Evolutionary conservation across 2,329 filamentous ascomycete genomes (phyloP).

Genomic region (Stachybotrys chlorohalonatus): DNA sequence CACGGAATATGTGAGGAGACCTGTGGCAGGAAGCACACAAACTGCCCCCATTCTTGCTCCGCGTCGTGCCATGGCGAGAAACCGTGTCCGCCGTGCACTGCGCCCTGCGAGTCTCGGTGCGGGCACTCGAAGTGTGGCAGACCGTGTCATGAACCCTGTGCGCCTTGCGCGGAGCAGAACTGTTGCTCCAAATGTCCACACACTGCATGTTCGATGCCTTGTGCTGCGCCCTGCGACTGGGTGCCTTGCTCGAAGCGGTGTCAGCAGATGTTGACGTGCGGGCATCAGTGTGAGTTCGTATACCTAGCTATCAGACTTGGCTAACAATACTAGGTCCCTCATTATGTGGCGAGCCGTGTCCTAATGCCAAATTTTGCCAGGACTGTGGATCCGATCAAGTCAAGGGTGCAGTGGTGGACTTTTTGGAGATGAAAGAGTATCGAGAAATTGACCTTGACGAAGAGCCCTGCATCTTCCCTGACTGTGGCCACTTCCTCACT

Average conservation of each 20-base stretch:
- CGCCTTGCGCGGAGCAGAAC: conserved; percentile 45
- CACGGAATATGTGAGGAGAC: conserved; percentile 38
- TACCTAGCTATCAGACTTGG: not conserved
- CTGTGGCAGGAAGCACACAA: conserved; percentile 41
- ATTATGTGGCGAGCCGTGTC: conserved; percentile 57
- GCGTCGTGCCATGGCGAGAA: conserved; percentile 41
- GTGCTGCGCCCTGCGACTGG: conserved; percentile 58
- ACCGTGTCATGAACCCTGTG: conserved; percentile 49
- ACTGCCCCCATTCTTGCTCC: conserved; percentile 48
- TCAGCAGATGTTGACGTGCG: conserved; percentile 40
- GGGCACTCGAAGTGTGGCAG: conserved; percentile 46
- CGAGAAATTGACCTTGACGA: conserved; percentile 47
- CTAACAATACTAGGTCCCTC: conserved; percentile 31
- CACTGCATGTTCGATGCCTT: conserved; percentile 41
- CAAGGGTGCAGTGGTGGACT: conserved; percentile 43
- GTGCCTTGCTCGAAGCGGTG: conserved; percentile 57
- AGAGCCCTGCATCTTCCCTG: conserved; percentile 51
- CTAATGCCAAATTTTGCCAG: conserved; percentile 44
- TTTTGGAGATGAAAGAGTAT: conserved; percentile 45
- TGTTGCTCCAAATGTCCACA: conserved; percentile 51
- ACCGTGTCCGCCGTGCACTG: conserved; percentile 38
- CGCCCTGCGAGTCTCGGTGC: conserved; percentile 46
- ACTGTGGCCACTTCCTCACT: conserved; percentile 56
- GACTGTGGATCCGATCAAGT: conserved; percentile 36
- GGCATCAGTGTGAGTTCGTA: conserved; percentile 43